Conservation (phyloP, 2,329 filamentous ascomycete genomes). For the Fusarium liriodendri region DNA sequence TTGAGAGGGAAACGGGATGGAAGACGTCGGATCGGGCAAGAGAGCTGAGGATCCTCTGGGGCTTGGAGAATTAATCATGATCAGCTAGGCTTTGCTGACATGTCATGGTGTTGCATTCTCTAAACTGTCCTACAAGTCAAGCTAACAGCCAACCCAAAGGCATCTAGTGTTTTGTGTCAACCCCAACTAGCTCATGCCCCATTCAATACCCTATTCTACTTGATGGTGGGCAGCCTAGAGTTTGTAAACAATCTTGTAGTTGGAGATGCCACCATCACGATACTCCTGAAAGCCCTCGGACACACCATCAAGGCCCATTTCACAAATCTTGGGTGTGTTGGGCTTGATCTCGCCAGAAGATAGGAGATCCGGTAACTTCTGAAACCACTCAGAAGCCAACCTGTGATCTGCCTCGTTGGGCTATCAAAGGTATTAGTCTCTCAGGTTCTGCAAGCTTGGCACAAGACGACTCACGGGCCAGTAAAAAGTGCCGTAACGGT, state of each 20-base stretch:
- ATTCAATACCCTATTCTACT: too few species aligned
- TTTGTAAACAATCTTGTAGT: constrained; percentile 54
- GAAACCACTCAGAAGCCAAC: constrained; percentile 51
- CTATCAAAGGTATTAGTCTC: constrained; percentile 33
- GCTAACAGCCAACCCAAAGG: too few species aligned
- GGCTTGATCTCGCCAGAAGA: constrained; percentile 49
- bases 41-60: not conserved
- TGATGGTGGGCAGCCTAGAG: too few species aligned
- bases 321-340: constrained; percentile 45
- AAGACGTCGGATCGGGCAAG: not conserved
- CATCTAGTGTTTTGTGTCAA: too few species aligned
- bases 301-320: constrained; percentile 48
- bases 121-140: too few species aligned
- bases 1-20: not conserved
- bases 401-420: constrained; percentile 50
- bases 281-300: constrained; percentile 51
- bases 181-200: too few species aligned
- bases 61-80: not conserved
- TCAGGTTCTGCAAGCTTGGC: not conserved
- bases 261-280: constrained; percentile 52
- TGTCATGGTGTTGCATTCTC: too few species aligned
- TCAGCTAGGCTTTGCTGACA: too few species aligned
- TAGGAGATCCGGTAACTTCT: constrained; percentile 50
- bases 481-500: constrained; percentile 48
- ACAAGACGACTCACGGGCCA: constrained; percentile 49